These are phyloP conservation scores for Debaryomyces sp. DNA, from an alignment of 1,139 yeast genomes.

Conservation along the genomic window DNA sequence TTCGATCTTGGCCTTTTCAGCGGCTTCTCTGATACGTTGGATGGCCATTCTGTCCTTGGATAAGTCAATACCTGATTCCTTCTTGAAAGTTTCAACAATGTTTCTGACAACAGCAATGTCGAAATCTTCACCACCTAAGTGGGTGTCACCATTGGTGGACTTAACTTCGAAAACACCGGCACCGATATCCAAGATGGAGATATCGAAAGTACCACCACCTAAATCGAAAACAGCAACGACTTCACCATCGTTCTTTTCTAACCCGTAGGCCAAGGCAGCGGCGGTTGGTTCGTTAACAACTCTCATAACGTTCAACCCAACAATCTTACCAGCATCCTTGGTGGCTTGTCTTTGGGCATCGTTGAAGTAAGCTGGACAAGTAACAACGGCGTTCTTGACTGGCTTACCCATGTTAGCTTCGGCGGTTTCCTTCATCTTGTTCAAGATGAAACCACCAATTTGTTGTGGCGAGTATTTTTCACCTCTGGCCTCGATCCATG, in stretches of 20 bases:
- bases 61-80: slow-evolving; percentile 88
- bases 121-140: slow-evolving; percentile 91
- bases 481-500: slow-evolving; percentile 95
- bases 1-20: slow-evolving; percentile 99
- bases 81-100: slow-evolving; percentile 90
- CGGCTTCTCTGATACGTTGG: slow-evolving; percentile 99
- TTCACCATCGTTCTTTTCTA: slow-evolving; percentile 73
- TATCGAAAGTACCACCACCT: slow-evolving; percentile 91
- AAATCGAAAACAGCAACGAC: slow-evolving; percentile 84
- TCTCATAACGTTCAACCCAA: slow-evolving; percentile 93
- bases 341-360: slow-evolving; percentile 99
- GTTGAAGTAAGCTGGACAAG: slow-evolving; percentile 97
- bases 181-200: slow-evolving; percentile 82
- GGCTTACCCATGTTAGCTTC: slow-evolving; percentile 83
- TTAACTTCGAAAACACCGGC: slow-evolving; percentile 88
- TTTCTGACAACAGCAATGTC: slow-evolving; percentile 86
- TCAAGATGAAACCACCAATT: slow-evolving; percentile 89
- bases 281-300: slow-evolving; percentile 99
- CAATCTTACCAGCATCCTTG: slow-evolving; percentile 98
- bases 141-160: slow-evolving; percentile 89
- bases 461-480: slow-evolving; percentile 89
- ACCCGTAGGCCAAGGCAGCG: slow-evolving; percentile 97
- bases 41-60: slow-evolving; percentile 96
- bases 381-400: slow-evolving; percentile 76
- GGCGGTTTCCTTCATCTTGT: slow-evolving; percentile 94